Evolutionary conservation across 306 rosid genomes (phyloP).

Genomic region (Lablab purpureus): DNA sequence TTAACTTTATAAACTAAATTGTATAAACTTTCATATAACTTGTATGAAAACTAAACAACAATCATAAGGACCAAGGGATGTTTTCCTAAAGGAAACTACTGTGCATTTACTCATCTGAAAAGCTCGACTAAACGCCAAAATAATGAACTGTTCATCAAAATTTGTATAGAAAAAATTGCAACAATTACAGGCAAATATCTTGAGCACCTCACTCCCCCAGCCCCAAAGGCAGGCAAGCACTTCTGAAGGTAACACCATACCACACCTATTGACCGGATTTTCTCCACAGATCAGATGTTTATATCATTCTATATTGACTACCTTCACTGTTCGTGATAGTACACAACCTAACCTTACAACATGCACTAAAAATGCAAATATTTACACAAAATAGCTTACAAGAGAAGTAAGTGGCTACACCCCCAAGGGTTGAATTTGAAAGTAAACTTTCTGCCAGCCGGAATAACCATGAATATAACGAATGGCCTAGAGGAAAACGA

Average conservation of each 20-base stretch:
- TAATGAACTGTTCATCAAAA: neutral
- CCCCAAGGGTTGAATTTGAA: slow-evolving; percentile 23
- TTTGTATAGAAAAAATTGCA: slow-evolving; percentile 24
- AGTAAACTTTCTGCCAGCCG: slow-evolving; percentile 26
- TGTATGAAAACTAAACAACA: no score
- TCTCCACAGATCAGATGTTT: neutral
- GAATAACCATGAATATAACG: slow-evolving; percentile 19
- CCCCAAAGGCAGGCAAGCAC: slow-evolving; percentile 34
- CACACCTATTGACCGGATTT: neutral
- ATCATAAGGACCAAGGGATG: no score
- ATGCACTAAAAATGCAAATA: neutral
- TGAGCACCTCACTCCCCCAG: slow-evolving; percentile 31
- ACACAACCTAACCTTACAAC: slow-evolving; percentile 13
- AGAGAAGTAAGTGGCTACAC: slow-evolving; percentile 38
- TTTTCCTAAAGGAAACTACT: no score
- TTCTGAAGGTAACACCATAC: slow-evolving; percentile 23
- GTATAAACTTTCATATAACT: no score
- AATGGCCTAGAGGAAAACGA: slow-evolving; percentile 47
- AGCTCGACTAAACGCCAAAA: no score
- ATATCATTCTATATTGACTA: slow-evolving; percentile 18
- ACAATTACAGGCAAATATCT: slow-evolving; percentile 38
- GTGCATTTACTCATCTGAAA: no score
- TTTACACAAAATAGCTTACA: slow-evolving; percentile 39
- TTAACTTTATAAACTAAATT: no score
- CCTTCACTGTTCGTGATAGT: slow-evolving; percentile 16